Evolutionary conservation across 257 asterid species (phyloP).

Genomic region (Anisodus acutangulus): DNA sequence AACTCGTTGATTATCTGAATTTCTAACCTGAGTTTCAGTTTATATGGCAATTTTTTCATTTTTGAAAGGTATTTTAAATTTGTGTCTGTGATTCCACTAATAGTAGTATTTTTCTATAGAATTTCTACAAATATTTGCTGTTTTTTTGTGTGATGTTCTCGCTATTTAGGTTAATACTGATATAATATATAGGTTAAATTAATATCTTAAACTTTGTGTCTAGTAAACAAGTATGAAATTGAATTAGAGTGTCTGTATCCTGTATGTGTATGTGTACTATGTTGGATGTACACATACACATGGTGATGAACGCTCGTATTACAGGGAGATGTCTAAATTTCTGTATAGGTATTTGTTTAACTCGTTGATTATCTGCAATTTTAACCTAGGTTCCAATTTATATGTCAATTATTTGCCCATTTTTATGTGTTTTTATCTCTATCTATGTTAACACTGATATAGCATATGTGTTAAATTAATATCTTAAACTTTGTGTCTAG

Average conservation of each 20-base stretch:
- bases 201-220: not conserved
- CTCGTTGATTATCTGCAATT: not conserved
- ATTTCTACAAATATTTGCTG: too few species aligned
- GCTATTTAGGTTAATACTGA: not conserved
- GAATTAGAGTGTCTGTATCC: not conserved
- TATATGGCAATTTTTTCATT: not conserved
- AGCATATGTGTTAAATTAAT: not conserved
- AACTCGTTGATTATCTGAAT: not conserved
- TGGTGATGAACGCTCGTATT: too few species aligned
- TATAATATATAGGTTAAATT: not conserved
- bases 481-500: not conserved
- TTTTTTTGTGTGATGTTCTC: not conserved
- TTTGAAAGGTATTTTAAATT: too few species aligned
- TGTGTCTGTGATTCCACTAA: too few species aligned
- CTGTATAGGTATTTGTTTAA: not conserved
- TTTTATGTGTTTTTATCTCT: too few species aligned
- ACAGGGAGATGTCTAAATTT: not conserved
- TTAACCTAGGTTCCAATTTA: constrained; percentile 1
- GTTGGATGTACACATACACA: too few species aligned
- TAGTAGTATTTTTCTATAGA: too few species aligned
- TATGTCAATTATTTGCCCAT: too few species aligned
- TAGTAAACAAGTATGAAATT: not conserved
- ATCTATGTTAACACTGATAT: not conserved
- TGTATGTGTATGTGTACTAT: not conserved
- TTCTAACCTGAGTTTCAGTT: not conserved